phyloP scores from a whole-genome alignment of 2,329 filamentous ascomycete genomes.

The Cadophora sp. region DNA sequence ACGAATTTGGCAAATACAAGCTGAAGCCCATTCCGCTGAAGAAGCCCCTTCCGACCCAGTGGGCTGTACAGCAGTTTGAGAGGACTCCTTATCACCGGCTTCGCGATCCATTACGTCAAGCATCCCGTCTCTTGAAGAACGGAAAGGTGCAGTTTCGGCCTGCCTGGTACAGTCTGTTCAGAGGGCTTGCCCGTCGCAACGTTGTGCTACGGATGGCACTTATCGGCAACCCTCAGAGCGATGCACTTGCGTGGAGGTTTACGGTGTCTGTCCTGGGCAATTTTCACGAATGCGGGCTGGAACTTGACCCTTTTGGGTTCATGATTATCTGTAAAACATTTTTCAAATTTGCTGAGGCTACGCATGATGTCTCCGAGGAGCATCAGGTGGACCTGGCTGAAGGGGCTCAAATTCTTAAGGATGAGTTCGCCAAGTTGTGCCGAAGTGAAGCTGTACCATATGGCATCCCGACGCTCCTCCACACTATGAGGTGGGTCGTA shows the following conservation, averaged over 20 bases:
- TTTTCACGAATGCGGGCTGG: constrained; percentile 39
- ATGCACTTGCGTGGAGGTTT: constrained; percentile 40
- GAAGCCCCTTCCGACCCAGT: background rate
- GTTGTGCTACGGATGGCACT: constrained; percentile 32
- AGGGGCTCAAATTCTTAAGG: constrained; percentile 44
- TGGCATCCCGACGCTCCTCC: constrained; percentile 46
- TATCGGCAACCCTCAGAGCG: constrained; percentile 33
- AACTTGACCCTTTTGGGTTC: constrained; percentile 43
- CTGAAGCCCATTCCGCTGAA: background rate
- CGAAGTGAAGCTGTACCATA: constrained; percentile 16
- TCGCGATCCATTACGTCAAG: constrained; percentile 30
- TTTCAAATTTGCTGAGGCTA: constrained; percentile 39
- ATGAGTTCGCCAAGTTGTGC: constrained; percentile 43
- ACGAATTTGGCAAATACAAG: background rate
- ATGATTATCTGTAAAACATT: constrained; percentile 38
- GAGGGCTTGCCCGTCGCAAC: constrained; percentile 47
- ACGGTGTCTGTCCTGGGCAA: constrained; percentile 34
- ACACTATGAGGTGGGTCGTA: constrained; percentile 53
- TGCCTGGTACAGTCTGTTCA: constrained; percentile 53
- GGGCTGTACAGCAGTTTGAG: constrained; percentile 10
- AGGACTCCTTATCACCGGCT: constrained; percentile 29
- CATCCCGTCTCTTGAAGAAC: constrained; percentile 35
- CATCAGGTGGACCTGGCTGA: constrained; percentile 18
- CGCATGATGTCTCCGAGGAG: constrained; percentile 12
- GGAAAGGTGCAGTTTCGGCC: constrained; percentile 37